Evolutionary conservation across 2,329 filamentous ascomycete genomes (phyloP).

Genomic region (Lomentospora prolificans): DNA sequence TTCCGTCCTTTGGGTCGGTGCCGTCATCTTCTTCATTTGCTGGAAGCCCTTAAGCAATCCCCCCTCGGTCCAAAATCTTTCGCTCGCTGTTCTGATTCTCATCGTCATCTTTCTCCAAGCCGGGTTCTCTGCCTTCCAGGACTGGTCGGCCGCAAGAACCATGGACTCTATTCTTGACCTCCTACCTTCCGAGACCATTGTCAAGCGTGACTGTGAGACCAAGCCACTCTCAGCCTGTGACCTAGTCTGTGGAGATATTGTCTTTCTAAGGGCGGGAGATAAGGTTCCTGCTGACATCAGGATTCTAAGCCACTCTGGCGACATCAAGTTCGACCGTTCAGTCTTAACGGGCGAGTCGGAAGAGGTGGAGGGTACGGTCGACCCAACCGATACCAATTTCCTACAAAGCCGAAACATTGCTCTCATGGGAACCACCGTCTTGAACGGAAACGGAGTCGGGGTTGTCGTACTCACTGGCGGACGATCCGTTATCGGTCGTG

Average conservation of each 20-base stretch:
- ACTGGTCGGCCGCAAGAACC: conserved; percentile 34
- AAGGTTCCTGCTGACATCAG: conserved; percentile 39
- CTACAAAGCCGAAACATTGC: conserved; percentile 33
- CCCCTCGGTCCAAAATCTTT: conserved; percentile 31
- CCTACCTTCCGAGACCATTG: conserved; percentile 31
- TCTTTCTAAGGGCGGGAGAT: conserved; percentile 34
- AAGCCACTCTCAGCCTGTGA: conserved; percentile 29
- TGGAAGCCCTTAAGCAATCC: conserved; percentile 36
- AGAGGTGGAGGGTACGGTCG: conserved; percentile 28
- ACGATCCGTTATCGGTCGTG: conserved; percentile 31
- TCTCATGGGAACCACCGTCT: conserved; percentile 30
- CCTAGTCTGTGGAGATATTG: conserved; percentile 35
- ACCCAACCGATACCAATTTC: conserved; percentile 29
- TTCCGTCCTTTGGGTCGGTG: conserved; percentile 35
- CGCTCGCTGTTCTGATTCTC: conserved; percentile 34
- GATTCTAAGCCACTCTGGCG: conserved; percentile 29
- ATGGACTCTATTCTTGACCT: conserved; percentile 38
- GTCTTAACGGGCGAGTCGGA: conserved; percentile 32
- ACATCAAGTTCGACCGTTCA: conserved; percentile 31
- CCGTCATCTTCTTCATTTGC: conserved; percentile 37
- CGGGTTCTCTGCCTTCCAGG: conserved; percentile 34
- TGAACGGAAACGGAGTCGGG: conserved; percentile 29
- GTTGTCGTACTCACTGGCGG: conserved; percentile 29
- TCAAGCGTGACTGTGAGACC: conserved; percentile 32
- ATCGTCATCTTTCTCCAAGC: conserved; percentile 38